Evolutionary conservation across 2,329 filamentous ascomycete genomes (phyloP), one percentile per base, ranked within the genome.

Genomic region (Hypoxylon sp.): DNA sequence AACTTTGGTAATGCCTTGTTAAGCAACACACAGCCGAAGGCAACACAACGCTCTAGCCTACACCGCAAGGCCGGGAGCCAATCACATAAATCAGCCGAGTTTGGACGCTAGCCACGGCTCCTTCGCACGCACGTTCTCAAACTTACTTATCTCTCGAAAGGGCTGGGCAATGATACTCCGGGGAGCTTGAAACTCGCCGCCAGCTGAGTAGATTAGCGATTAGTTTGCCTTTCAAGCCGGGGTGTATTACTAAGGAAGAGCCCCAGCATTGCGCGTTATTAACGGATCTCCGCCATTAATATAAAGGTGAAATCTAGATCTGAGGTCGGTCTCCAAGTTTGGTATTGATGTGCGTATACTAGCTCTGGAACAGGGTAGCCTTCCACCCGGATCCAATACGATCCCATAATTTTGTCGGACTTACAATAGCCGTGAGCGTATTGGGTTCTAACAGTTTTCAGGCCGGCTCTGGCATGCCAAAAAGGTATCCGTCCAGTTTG

Each of bases 311-410:
- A 22, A 50, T 38, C 28, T 40, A 40, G 16, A 53, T 30, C 32
- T 40, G 33, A 46, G 16, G 40, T 57, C 46, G 45, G 38, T 48
- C 18, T 42, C 49, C 36, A 16, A 33, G 52, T 50, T 54, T 22
- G 42, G 54, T 24, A 54, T 50, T 6, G 42, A 54, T 44, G 28
- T 20, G 30, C 36, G n/a, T 2, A 44, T 22, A 9, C n/a, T 3
- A 16, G 51, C 18, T 9, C 38, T 42, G 18, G 11, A 40, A 7
- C 16, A 30, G 28, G 14, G 8, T 30, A 44, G 2, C 33, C 16
- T 28, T 18, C 20, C 26, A 16, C 26, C 18, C 51, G 38, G 36
- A 11, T 14, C 51, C 40, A 14, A 44, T 22, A n/a, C 24, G 5
- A 22, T 18, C 18, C 28, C 36, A n/a, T n/a, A 4, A n/a, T 9